Percentiles rank a stretch among this genome's conserved stretches.
Conservation (phyloP, 1,139 yeast species). For the Geotrichum klebahnii region DNA sequence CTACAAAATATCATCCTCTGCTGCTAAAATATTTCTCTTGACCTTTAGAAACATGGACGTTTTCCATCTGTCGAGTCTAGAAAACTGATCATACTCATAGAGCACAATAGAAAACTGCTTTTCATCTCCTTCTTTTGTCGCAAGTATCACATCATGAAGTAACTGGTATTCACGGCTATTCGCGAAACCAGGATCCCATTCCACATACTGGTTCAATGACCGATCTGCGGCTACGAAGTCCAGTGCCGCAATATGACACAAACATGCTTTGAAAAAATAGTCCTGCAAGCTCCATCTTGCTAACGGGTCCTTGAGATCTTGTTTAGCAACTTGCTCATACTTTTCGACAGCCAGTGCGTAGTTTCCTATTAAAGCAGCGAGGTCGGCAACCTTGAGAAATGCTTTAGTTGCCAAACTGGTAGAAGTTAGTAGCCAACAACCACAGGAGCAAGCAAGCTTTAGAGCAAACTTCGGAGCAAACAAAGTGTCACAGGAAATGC, state of each 20-base stretch:
- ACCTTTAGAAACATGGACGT: constrained; percentile 80
- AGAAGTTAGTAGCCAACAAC: no score
- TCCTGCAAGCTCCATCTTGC: constrained; percentile 92
- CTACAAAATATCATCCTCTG: constrained; percentile 56
- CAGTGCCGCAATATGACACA: constrained; percentile 73
- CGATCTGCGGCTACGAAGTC: constrained; percentile 84
- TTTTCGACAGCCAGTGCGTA: constrained; percentile 69
- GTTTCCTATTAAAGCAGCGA: constrained; percentile 70
- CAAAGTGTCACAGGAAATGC: no score
- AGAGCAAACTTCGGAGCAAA: no score
- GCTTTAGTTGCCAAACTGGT: constrained; percentile 87
- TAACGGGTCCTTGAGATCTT: constrained; percentile 66
- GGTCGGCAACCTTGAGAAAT: constrained; percentile 82
- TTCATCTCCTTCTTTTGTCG: constrained; percentile 74
- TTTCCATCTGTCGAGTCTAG: constrained; percentile 87
- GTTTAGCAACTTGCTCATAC: constrained; percentile 73
- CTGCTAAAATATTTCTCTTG: constrained; percentile 67
- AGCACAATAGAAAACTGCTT: constrained; percentile 72
- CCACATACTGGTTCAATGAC: constrained; percentile 57
- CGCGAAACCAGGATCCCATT: constrained; percentile 74
- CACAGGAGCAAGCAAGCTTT: no score
- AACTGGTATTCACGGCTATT: constrained; percentile 75
- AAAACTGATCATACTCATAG: constrained; percentile 80
- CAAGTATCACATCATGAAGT: constrained; percentile 56
- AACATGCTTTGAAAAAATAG: constrained; percentile 75